Evolutionary conservation across 495 filamentous ascomycete genomes (phyloP).

Genomic region (Viridothelium virens): DNA sequence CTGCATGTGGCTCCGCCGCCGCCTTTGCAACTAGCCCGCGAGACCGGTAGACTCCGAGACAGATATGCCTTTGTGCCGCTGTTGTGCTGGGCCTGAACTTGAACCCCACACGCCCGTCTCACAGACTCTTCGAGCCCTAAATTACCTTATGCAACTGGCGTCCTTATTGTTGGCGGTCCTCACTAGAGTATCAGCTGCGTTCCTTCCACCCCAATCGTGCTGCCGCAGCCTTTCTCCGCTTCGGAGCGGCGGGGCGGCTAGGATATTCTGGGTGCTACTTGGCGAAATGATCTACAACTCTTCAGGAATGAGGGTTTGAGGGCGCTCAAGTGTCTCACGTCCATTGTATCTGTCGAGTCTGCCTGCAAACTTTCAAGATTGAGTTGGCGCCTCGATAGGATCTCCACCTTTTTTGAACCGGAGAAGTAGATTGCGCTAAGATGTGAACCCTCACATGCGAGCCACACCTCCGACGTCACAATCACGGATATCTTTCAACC

Average conservation of each 20-base stretch:
- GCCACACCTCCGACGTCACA: slow-evolving; percentile 7
- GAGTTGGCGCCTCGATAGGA: not conserved
- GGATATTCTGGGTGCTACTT: slow-evolving; percentile 1
- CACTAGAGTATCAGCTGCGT: slow-evolving; percentile 10
- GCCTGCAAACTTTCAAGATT: not conserved
- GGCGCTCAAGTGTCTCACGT: not conserved
- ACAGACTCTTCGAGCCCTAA: not conserved
- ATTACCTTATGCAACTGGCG: not conserved
- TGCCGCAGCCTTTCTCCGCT: slow-evolving; percentile 10
- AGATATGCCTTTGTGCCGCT: slow-evolving; percentile 4
- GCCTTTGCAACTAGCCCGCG: slow-evolving; percentile 1
- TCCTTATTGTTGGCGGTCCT: not conserved
- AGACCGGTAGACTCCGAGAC: slow-evolving; percentile 10
- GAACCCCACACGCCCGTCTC: not conserved
- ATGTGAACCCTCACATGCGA: not conserved
- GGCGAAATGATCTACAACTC: not conserved
- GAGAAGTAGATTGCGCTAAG: not conserved
- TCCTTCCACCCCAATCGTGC: not conserved
- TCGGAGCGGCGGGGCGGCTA: slow-evolving; percentile 9
- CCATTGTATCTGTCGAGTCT: not conserved
- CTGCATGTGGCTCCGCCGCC: slow-evolving; percentile 10
- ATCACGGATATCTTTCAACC: not conserved
- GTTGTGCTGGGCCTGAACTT: not conserved
- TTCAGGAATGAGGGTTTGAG: not conserved
- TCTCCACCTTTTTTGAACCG: not conserved